Base-by-base conservation (phyloP, 495 filamentous ascomycete genomes). In the Lasiosphaeria hispida region DNA sequence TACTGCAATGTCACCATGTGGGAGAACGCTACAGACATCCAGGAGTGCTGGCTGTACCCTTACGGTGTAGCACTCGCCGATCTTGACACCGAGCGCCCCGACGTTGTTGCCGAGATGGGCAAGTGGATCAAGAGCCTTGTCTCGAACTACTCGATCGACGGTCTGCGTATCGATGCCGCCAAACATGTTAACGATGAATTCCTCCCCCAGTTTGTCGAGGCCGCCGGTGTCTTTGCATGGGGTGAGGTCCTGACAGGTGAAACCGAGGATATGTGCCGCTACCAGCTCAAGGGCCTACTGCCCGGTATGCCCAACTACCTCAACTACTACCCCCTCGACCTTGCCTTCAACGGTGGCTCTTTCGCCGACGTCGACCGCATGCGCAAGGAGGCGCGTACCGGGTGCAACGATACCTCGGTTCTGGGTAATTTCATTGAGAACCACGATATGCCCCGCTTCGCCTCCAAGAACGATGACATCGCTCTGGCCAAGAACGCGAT, bases 341-440 rank as follows among this genome's bases (percentile, higher is more conserved):
- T 55, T 10, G 55, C 57, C 23, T 55, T 63, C 53, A 76, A 38
- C 59, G 66, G 62, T 33, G 66, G 60, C 7, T 47, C 39, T n/a
- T 51, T 71, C 35, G 39, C 50, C n/a, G 36, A 51, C 0, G n/a
- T 71, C 39, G 51, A 41, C 17, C 34, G 49, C 0, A 48, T 63
- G 10, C 61, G 60, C 54, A 52, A 59, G 36, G 23, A 64, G 17
- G 67, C 60, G 10, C 40, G 23, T n/a, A 40, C 58, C n/a, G 57
- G 44, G 10, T 69, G 69, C 62, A 73, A 60, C 54, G 65, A 67
- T 35, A 64, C 64, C 39, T 69, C 55, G 37, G 60, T 58, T 10
- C 64, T 69, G 38, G 88, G 89, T 38, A 83, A 75, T 9, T 95
- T 95, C 68, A 58, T 84, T 17, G 90, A 92, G 65, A 94, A 94